Conservation (phyloP, 2,329 filamentous ascomycete species). For the Diaporthe citriasiana region DNA sequence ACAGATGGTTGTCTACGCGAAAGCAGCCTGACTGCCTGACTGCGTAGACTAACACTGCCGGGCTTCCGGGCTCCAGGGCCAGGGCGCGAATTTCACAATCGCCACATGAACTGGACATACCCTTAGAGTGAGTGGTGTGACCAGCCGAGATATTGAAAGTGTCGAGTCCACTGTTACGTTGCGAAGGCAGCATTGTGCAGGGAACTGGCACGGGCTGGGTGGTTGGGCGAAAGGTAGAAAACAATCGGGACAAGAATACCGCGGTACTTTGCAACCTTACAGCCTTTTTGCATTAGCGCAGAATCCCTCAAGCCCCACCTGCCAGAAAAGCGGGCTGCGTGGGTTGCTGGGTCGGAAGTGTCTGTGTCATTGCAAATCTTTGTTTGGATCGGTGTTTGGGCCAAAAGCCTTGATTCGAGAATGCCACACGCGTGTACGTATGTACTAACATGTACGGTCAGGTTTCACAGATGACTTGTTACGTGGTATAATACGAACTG, state of each 20-base stretch:
- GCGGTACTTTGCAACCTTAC: background rate
- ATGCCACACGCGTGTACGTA: background rate
- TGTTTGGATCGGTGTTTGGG: background rate
- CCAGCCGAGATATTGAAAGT: background rate
- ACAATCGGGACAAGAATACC: background rate
- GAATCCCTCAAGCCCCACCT: conserved; percentile 23
- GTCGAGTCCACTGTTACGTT: conserved; percentile 24
- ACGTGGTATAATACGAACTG: conserved; percentile 8
- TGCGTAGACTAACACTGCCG: background rate
- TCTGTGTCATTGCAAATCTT: conserved; percentile 11
- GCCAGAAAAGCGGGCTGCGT: conserved; percentile 15
- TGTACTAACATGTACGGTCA: background rate
- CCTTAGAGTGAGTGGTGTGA: conserved; percentile 27
- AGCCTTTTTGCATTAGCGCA: conserved; percentile 12
- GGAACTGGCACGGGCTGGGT: background rate
- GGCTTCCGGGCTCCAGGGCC: background rate
- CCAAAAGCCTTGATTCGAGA: background rate
- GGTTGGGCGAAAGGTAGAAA: background rate
- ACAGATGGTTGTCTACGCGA: background rate
- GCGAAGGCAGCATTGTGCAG: background rate
- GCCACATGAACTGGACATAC: background rate
- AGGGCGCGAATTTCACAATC: background rate
- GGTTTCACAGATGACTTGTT: conserved; percentile 2
- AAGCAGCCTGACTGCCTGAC: background rate
- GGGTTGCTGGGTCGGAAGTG: background rate